A percentile compares a stretch with the other conserved stretches of the same genome.
Conservation (phyloP, 1,284 basidiomycete genomes). For the Rhodotorula glutinis region DNA sequence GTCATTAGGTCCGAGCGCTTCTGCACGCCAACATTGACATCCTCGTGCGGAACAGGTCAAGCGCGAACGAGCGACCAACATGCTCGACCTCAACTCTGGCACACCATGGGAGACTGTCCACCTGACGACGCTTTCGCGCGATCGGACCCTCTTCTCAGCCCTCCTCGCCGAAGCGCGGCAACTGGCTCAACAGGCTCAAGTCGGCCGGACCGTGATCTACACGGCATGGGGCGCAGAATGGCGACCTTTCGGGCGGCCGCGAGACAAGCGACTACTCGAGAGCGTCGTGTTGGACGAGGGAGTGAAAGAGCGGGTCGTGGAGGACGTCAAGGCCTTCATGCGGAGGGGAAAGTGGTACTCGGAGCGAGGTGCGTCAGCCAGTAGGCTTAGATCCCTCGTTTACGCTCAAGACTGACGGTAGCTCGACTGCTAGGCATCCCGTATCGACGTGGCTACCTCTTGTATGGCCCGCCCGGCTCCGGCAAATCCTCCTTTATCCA, state of each 20-base stretch:
- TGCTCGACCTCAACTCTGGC: conserved; percentile 86
- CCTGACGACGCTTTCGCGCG: conserved; percentile 83
- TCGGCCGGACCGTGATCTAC: conserved; percentile 93
- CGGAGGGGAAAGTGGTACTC: conserved; percentile 88
- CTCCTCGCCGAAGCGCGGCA: conserved; percentile 84
- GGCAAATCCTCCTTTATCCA: conserved; percentile 99
- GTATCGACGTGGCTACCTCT: conserved; percentile 89
- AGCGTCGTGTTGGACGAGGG: conserved; percentile 88
- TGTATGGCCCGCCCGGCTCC: conserved; percentile 94
- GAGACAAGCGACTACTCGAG: conserved; percentile 76
- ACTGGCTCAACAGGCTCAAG: conserved; percentile 76
- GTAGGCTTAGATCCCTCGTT: not conserved
- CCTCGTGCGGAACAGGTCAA: conserved; percentile 81
- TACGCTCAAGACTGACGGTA: not conserved
- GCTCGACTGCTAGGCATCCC: conserved; percentile 71
- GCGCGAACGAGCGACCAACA: conserved; percentile 84
- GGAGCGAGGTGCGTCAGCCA: conserved; percentile 68
- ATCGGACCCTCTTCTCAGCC: conserved; percentile 73
- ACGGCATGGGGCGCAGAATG: conserved; percentile 97
- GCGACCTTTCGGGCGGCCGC: conserved; percentile 90
- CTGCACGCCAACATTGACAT: too few relatives aligned
- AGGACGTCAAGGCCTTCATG: conserved; percentile 79
- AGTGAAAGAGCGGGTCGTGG: conserved; percentile 71
- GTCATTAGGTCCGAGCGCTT: not conserved
- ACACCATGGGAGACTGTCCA: conserved; percentile 97